Base-by-base conservation (phyloP, 2,329 filamentous ascomycete genomes). In the Chrysosporium queenslandicum region DNA sequence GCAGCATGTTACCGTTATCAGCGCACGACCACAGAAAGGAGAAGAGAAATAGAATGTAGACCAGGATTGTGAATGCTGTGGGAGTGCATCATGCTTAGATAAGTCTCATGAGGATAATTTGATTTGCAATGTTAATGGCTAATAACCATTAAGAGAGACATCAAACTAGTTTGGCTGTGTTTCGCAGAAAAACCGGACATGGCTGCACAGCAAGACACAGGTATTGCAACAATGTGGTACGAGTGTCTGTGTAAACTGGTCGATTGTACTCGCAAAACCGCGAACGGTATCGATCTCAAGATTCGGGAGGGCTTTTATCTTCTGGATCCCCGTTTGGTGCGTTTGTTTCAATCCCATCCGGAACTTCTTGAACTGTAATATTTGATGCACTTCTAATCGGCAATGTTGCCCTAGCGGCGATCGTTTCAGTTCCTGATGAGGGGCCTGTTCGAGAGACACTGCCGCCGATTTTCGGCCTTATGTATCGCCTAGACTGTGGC, bases 401-500 rank as follows among this genome's bases (percentile, higher is more conserved):
- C 34, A 41, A 32, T 14, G 37, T 49, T n/a, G 34, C 30, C 30
- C 32, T 51, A 16, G 18, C 18, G 2, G 39, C 20, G 6, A 18
- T 45, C 30, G 37, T 51, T 11, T 6, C 29, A 18, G 25, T n/a
- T n/a, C 23, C 40, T 7, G 4, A 16, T 50, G 2, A n/a, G n/a
- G n/a, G 37, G 12, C 32, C 42, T 11, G 20, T 7, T 39, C 46
- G 30, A 14, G 34, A 16, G 21, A 37, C 18, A 12, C 27, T n/a
- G 18, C 37, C 23, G 21, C 36, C 25, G 1, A 30, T 3, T 25
- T 20, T 64, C 61, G 9, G 62, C 47, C 34, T 29, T 7, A 25
- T 32, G 2, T 11, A 5, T 23, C 49, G 64, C 43, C 58, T 65
- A 18, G 62, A 61, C 45, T 1, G 72, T 45, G 80, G 78, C 12